Percentiles rank a stretch among this genome's conserved stretches.
Evolutionary conservation across 805 yeast genomes (phyloP).

Genomic region (Candida taoyuanica): DNA sequence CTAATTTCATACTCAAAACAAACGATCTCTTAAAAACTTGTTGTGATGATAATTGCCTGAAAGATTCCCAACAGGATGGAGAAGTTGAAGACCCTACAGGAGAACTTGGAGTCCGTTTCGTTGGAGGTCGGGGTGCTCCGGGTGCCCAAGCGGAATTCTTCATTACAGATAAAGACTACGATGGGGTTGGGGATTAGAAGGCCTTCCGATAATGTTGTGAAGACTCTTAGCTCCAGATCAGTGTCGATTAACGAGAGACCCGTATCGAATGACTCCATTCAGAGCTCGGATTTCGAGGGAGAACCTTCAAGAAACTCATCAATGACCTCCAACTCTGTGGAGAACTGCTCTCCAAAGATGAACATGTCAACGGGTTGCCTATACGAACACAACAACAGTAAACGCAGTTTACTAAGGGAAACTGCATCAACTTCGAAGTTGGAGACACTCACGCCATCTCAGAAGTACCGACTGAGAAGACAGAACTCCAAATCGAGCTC

Average conservation of each 20-base stretch:
- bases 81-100: slow-evolving; percentile 10
- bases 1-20: no score
- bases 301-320: slow-evolving; percentile 26
- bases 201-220: slow-evolving; percentile 24
- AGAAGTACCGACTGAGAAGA: slow-evolving; percentile 35
- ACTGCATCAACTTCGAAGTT: background rate
- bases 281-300: slow-evolving; percentile 21
- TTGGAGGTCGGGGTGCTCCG: slow-evolving; percentile 12
- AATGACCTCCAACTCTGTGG: slow-evolving; percentile 23
- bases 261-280: slow-evolving; percentile 27
- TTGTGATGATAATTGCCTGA: no score
- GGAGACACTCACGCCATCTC: slow-evolving; percentile 37
- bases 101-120: slow-evolving; percentile 13
- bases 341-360: slow-evolving; percentile 15
- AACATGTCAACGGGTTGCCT: slow-evolving; percentile 4
- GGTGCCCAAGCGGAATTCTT: slow-evolving; percentile 6
- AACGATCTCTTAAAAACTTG: no score
- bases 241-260: slow-evolving; percentile 25
- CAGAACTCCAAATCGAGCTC: slow-evolving; percentile 33
- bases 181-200: no score
- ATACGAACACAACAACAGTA: no score
- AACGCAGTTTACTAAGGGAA: no score
- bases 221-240: slow-evolving; percentile 8
- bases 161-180: no score
- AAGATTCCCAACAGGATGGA: background rate